Percentiles rank a stretch among this genome's conserved stretches.
Conservation (phyloP, 805 yeast species). For the Priceomyces melissophilus region DNA sequence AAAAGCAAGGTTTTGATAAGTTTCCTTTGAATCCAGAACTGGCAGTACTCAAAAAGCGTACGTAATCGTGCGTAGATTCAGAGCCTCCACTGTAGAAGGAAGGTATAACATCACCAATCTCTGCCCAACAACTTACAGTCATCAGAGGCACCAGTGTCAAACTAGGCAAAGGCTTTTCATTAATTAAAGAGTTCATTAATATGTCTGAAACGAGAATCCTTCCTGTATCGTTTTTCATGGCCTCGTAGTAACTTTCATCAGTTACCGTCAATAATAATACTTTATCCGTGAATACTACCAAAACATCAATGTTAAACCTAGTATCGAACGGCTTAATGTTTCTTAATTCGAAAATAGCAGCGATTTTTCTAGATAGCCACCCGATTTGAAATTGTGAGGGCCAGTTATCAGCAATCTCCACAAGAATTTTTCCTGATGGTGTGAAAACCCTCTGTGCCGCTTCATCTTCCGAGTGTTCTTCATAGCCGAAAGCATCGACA, state of each 20-base stretch:
- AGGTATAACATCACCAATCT: constrained; percentile 53
- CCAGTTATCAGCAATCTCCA: constrained; percentile 84
- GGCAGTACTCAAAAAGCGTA: constrained; percentile 27
- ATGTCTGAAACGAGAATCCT: constrained; percentile 71
- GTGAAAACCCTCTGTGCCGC: constrained; percentile 67
- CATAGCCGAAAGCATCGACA: constrained; percentile 75
- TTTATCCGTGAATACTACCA: constrained; percentile 80
- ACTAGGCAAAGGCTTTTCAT: constrained; percentile 68
- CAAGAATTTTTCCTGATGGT: constrained; percentile 83
- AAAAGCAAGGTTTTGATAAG: constrained; percentile 12
- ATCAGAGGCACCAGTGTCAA: constrained; percentile 57
- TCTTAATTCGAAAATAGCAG: constrained; percentile 57
- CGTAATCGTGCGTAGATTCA: constrained; percentile 13
- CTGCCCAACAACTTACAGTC: constrained; percentile 65
- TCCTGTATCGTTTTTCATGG: constrained; percentile 15
- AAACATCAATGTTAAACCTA: constrained; percentile 38
- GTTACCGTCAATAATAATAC: constrained; percentile 59
- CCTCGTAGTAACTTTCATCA: constrained; percentile 39
- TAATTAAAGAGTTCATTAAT: constrained; percentile 84
- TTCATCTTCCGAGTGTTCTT: constrained; percentile 11
- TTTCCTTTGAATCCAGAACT: constrained; percentile 22
- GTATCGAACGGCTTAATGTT: constrained; percentile 19
- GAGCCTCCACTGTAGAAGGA: constrained; percentile 36
- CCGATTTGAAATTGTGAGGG: constrained; percentile 84
- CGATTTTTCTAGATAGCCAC: constrained; percentile 83